Percentiles rank a stretch among this genome's conserved stretches.
Conservation (phyloP, 1,284 basidiomycete genomes). For the Moniliophthora roreri region DNA sequence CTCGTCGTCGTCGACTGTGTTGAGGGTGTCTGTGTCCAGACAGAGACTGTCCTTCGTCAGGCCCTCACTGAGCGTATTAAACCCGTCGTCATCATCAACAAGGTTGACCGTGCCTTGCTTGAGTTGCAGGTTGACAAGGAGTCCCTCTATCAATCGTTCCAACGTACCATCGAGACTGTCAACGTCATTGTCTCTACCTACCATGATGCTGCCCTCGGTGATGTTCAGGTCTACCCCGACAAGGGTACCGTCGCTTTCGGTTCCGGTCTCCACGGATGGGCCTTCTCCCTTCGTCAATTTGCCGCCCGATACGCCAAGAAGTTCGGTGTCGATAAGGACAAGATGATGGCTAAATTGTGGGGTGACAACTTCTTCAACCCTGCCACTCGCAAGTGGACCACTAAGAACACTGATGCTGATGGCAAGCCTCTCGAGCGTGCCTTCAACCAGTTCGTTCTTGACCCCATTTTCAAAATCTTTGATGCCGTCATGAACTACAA, state of each 20-base stretch:
- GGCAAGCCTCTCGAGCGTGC: constrained; percentile 91
- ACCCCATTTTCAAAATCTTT: constrained; percentile 99
- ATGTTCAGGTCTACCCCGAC: constrained; percentile 99
- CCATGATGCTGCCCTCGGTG: constrained; percentile 92
- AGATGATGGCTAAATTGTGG: constrained; percentile 99
- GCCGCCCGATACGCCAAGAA: constrained; percentile 96
- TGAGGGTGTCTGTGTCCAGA: constrained; percentile 99
- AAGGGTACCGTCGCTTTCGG: constrained; percentile 98
- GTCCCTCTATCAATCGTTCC: constrained; percentile 97
- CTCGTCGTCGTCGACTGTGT: constrained; percentile 99
- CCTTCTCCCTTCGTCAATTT: constrained; percentile 98
- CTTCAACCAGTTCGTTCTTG: constrained; percentile 96
- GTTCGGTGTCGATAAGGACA: constrained; percentile 98
- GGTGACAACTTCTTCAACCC: constrained; percentile 99
- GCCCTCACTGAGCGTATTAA: constrained; percentile 98
- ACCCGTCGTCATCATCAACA: constrained; percentile 99
- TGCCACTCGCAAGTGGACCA: constrained; percentile 96
- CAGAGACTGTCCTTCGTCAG: constrained; percentile 98
- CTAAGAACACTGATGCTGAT: constrained; percentile 75
- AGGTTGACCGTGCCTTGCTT: constrained; percentile 99
- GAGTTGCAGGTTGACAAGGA: constrained; percentile 99
- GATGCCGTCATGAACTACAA: constrained; percentile 99
- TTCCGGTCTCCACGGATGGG: constrained; percentile 99
- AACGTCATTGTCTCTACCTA: constrained; percentile 99
- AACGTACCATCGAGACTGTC: constrained; percentile 95